A percentile compares a stretch with the other conserved stretches of the same genome.
Conservation (phyloP, 2,329 filamentous ascomycete species). For the Alternaria conjuncta region DNA sequence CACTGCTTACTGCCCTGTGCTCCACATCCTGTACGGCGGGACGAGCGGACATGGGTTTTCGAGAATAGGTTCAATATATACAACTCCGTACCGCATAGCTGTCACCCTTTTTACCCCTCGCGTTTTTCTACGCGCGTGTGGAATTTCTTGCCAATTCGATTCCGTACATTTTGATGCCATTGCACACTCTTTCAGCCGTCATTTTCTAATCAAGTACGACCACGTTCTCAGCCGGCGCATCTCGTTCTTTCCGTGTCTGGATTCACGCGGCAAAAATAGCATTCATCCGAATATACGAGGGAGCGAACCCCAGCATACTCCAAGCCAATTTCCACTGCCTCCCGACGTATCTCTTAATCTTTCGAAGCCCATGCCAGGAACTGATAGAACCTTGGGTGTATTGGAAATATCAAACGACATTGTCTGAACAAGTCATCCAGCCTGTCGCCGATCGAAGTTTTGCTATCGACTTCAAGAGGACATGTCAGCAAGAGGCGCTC, state of each 20-base stretch:
- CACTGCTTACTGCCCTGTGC: conserved; percentile 26
- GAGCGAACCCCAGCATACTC: background rate
- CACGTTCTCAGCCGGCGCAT: background rate
- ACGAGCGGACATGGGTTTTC: conserved; percentile 33
- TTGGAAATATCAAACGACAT: background rate
- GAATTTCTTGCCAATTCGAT: background rate
- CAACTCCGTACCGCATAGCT: conserved; percentile 26
- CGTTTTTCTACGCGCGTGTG: conserved; percentile 10
- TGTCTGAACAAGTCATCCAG: background rate
- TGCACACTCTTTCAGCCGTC: conserved; percentile 21
- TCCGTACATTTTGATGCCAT: conserved; percentile 6
- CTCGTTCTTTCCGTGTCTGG: background rate
- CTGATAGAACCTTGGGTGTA: background rate
- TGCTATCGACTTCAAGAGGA: background rate
- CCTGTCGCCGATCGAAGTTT: background rate
- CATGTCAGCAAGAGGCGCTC: conserved; percentile 51
- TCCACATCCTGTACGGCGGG: conserved; percentile 33
- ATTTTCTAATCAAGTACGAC: background rate
- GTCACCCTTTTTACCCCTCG: conserved; percentile 19
- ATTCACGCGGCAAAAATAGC: background rate
- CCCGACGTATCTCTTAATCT: background rate
- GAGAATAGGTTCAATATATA: conserved; percentile 37
- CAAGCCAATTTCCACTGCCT: background rate
- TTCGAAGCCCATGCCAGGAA: background rate
- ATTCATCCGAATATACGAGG: background rate